Percentiles rank a stretch among this genome's conserved stretches.
Conservation (phyloP, 495 filamentous ascomycete species). For the Daldinia decipiens region DNA sequence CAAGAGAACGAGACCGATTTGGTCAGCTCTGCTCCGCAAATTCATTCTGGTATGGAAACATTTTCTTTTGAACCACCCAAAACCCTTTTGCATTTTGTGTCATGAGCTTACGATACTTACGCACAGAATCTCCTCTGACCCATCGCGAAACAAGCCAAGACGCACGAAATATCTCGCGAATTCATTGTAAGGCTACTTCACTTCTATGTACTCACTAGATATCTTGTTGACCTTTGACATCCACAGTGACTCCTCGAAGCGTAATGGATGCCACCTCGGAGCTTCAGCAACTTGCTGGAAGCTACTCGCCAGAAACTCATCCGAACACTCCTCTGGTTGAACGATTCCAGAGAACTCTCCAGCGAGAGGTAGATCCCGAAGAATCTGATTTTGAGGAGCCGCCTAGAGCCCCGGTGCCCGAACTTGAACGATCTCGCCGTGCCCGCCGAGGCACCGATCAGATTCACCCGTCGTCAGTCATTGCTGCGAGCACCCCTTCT, state of each 20-base stretch:
- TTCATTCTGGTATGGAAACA: background rate
- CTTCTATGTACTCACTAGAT: background rate
- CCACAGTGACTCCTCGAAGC: conserved; percentile 1
- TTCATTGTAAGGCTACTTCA: background rate
- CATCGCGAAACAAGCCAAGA: background rate
- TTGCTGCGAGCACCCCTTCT: conserved; percentile 32
- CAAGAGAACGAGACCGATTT: background rate
- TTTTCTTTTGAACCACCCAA: background rate
- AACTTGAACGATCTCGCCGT: background rate
- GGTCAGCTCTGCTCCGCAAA: background rate
- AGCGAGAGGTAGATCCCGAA: background rate
- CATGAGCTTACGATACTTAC: background rate
- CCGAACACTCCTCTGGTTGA: background rate
- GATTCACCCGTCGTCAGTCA: conserved; percentile 1
- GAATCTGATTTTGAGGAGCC: background rate
- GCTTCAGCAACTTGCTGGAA: conserved; percentile 10
- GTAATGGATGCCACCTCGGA: conserved; percentile 24
- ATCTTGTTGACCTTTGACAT: conserved; percentile 6
- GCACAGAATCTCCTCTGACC: background rate
- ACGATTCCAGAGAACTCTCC: background rate
- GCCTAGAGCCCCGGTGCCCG: background rate
- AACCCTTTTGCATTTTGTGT: background rate
- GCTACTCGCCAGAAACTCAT: background rate
- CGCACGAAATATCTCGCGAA: background rate
- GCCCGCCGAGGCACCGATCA: background rate